These are phyloP conservation scores for Diaporthe australafricana DNA, from an alignment of 2,329 filamentous ascomycete species.

Conservation along the genomic window DNA sequence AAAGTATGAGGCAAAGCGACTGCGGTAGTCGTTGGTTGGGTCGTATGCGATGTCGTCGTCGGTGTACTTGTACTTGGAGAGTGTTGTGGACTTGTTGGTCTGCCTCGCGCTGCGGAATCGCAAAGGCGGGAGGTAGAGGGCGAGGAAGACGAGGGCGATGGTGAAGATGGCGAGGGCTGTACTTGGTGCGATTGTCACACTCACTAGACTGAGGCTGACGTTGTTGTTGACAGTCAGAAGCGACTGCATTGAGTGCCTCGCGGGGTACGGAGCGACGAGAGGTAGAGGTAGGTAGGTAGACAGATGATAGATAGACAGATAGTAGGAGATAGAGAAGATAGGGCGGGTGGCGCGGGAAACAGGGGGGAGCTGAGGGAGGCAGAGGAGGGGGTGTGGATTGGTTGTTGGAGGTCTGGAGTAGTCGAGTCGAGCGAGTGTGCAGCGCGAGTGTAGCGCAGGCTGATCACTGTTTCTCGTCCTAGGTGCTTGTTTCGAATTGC, in stretches of 20 bases:
- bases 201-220: constrained; percentile 70
- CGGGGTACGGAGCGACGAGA: background rate
- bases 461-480: background rate
- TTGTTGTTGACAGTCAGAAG: constrained; percentile 71
- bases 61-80: constrained; percentile 24
- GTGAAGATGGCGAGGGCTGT: constrained; percentile 66
- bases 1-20: constrained; percentile 29
- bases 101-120: constrained; percentile 31
- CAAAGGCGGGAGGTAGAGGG: constrained; percentile 57
- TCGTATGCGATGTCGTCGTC: background rate
- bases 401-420: background rate
- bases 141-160: constrained; percentile 62
- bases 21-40: background rate
- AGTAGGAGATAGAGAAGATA: background rate
- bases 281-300: background rate
- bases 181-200: constrained; percentile 68
- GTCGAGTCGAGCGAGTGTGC: background rate
- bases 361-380: background rate
- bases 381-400: background rate
- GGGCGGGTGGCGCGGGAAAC: constrained; percentile 30
- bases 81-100: constrained; percentile 25
- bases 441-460: background rate
- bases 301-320: background rate
- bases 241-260: constrained; percentile 62
- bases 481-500: background rate